These are phyloP conservation scores for Atalantia buxifolia DNA, from an alignment of 345 rosid genomes.

Conservation along the genomic window DNA sequence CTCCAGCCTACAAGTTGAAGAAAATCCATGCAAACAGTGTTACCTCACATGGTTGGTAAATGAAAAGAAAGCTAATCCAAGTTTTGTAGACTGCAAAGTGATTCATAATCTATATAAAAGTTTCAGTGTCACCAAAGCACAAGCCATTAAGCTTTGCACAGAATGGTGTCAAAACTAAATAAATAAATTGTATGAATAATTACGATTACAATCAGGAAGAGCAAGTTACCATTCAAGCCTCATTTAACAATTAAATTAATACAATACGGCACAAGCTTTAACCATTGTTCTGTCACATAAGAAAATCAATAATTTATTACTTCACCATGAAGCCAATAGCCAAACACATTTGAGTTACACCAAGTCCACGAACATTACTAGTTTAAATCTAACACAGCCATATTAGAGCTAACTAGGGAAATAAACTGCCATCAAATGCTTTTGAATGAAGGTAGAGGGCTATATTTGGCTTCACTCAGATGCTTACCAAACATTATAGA, in stretches of 20 bases:
- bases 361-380: neutral
- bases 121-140: neutral
- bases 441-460: neutral
- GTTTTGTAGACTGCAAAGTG: neutral
- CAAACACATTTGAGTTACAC: neutral
- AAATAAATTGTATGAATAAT: no score
- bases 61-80: neutral
- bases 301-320: neutral
- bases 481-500: neutral
- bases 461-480: neutral
- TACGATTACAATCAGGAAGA: no score
- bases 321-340: neutral
- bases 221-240: neutral
- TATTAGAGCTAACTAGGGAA: neutral
- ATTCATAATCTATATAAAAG: neutral
- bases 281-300: neutral
- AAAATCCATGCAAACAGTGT: conserved; percentile 2
- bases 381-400: neutral
- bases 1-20: conserved; percentile 62
- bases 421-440: neutral
- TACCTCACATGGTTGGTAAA: neutral
- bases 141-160: conserved; percentile 1
- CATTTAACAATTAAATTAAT: neutral
- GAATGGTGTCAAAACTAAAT: neutral
- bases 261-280: neutral